Conservation (phyloP, 257 asterid genomes). For the Solanum lycopersicoides region DNA sequence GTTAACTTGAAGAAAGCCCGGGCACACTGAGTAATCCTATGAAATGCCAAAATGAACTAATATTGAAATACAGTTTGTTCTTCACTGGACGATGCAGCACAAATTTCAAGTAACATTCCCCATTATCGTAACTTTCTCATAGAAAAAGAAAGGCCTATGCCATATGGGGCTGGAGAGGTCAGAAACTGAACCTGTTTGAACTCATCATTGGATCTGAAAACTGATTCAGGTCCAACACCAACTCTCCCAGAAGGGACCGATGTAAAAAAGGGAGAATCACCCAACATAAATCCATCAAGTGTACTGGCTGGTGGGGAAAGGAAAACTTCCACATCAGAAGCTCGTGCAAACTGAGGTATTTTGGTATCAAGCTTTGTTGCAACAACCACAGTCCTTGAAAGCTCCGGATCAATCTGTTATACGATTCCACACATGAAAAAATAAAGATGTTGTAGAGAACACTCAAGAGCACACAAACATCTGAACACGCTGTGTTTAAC, state of each 20-base stretch:
- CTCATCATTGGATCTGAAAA: slow-evolving; percentile 85
- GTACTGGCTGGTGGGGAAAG: slow-evolving; percentile 89
- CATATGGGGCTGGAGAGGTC: slow-evolving; percentile 3
- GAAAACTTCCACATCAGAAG: slow-evolving; percentile 95
- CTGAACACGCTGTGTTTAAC: neutral
- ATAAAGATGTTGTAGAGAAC: neutral
- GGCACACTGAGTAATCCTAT: neutral
- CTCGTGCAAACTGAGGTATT: slow-evolving; percentile 95
- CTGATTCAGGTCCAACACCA: slow-evolving; percentile 83
- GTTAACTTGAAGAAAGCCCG: neutral
- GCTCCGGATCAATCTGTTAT: slow-evolving; percentile 90
- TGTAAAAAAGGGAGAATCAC: slow-evolving; percentile 96
- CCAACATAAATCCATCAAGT: slow-evolving; percentile 93
- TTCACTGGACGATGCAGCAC: neutral
- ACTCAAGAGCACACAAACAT: neutral
- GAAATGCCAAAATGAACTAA: neutral
- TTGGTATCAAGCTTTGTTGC: slow-evolving; percentile 95
- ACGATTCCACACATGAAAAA: neutral
- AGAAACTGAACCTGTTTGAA: slow-evolving; percentile 67
- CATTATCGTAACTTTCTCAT: neutral
- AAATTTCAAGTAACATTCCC: neutral
- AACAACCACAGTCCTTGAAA: slow-evolving; percentile 87
- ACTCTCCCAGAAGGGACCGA: slow-evolving; percentile 99
- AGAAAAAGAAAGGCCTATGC: neutral
- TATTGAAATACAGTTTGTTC: neutral